These are phyloP conservation scores for Kurtzmaniella cleridarum DNA, from an alignment of 805 yeast species.

Conservation along the genomic window DNA sequence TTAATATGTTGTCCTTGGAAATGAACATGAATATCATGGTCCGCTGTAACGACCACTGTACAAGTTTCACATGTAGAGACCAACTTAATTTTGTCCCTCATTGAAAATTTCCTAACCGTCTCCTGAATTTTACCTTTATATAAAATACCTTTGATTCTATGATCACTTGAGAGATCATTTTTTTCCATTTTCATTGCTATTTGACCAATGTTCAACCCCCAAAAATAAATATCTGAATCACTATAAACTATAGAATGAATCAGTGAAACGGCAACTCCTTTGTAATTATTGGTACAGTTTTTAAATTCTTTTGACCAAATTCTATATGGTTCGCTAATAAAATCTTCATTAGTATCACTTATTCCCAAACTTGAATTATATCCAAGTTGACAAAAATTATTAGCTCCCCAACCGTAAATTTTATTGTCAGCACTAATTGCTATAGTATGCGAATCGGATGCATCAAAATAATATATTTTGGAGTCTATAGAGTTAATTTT, in stretches of 20 bases:
- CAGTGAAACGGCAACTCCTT: slow-evolving; percentile 56
- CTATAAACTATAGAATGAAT: slow-evolving; percentile 64
- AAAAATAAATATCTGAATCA: slow-evolving; percentile 43
- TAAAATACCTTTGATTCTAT: slow-evolving; percentile 21
- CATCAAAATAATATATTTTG: slow-evolving; percentile 31
- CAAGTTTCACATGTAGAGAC: slow-evolving; percentile 63
- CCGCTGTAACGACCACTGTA: slow-evolving; percentile 57
- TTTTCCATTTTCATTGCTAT: slow-evolving; percentile 47
- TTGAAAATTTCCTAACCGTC: slow-evolving; percentile 35
- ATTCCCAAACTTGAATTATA: slow-evolving; percentile 6
- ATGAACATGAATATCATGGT: slow-evolving; percentile 59
- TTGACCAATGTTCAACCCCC: slow-evolving; percentile 85
- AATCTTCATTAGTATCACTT: slow-evolving; percentile 19
- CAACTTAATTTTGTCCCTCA: slow-evolving; percentile 47
- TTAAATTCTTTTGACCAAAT: slow-evolving; percentile 40
- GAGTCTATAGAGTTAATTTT: slow-evolving; percentile 25
- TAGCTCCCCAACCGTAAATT: slow-evolving; percentile 79
- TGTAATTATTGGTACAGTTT: slow-evolving; percentile 20
- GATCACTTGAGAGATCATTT: slow-evolving; percentile 13
- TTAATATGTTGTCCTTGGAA: slow-evolving; percentile 53
- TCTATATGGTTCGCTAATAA: slow-evolving; percentile 33
- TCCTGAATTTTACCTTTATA: slow-evolving; percentile 34
- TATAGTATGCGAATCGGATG: slow-evolving; percentile 66
- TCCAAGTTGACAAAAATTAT: slow-evolving; percentile 65
- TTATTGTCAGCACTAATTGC: slow-evolving; percentile 47